These are phyloP conservation scores for Corchorus capsularis DNA, from an alignment of 345 rosid species.

Conservation along the genomic window DNA sequence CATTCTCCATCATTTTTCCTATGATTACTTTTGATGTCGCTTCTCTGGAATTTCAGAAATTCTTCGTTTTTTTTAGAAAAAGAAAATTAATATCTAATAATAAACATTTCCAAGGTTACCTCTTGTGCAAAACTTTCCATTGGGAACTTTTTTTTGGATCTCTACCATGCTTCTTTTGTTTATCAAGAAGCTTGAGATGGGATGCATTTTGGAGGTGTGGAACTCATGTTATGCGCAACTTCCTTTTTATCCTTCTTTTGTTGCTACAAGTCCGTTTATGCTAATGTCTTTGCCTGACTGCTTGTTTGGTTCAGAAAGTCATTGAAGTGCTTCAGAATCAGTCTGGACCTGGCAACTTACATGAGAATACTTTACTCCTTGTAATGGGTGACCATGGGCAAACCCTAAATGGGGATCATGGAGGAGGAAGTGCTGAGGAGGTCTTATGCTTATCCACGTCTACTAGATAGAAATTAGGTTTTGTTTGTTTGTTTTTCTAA, in stretches of 20 bases:
- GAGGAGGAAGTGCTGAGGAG: conserved; percentile 97
- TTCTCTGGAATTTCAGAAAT: neutral
- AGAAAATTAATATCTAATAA: neutral
- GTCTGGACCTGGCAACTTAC: conserved; percentile 76
- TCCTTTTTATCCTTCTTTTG: conserved; percentile 7
- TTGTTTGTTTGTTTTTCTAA: conserved; percentile 15
- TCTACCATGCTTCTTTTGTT: neutral
- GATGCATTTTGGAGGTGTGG: conserved; percentile 7
- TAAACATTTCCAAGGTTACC: neutral
- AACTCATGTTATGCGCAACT: conserved; percentile 8
- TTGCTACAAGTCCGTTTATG: conserved; percentile 3
- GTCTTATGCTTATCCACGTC: conserved; percentile 39
- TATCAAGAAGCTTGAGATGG: conserved; percentile 11
- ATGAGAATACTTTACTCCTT: conserved; percentile 81
- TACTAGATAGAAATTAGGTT: conserved; percentile 14
- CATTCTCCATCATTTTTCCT: neutral
- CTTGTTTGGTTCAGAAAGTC: conserved; percentile 52
- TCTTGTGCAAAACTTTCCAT: neutral
- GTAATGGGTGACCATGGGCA: conserved; percentile 99
- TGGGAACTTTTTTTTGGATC: neutral
- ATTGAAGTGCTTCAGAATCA: conserved; percentile 56
- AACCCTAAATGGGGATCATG: conserved; percentile 97
- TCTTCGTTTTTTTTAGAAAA: neutral
- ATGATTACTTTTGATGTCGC: neutral
- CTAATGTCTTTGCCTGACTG: conserved; percentile 7